These are phyloP conservation scores for Klebsormidium nitens DNA, from an alignment of 139 green algal genomes.

Conservation along the genomic window DNA sequence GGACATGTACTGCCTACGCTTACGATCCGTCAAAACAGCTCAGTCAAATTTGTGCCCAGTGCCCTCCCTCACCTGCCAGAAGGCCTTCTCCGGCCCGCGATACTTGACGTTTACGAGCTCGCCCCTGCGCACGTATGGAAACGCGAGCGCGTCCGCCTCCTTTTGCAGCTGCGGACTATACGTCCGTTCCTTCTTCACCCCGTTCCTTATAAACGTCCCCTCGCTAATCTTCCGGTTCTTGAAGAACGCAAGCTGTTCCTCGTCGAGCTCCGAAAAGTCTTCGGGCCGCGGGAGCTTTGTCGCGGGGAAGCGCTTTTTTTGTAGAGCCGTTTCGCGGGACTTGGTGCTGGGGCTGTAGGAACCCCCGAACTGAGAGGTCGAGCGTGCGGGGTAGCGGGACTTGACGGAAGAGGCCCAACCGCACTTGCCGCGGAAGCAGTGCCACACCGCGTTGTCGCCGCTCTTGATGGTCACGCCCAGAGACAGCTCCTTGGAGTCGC, in stretches of 20 bases:
- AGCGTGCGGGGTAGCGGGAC: not conserved
- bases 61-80: constrained; percentile 52
- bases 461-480: constrained; percentile 46
- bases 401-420: constrained; percentile 26
- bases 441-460: constrained; percentile 48
- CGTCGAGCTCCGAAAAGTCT: not conserved
- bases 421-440: constrained; percentile 60
- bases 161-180: not conserved
- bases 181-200: not conserved
- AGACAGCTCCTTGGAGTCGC: constrained; percentile 35
- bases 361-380: not conserved
- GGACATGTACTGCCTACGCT: too few relatives aligned
- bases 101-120: constrained; percentile 86
- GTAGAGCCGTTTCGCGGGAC: not conserved
- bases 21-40: too few relatives aligned
- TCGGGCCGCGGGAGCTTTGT: too few relatives aligned
- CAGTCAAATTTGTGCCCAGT: too few relatives aligned
- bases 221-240: not conserved
- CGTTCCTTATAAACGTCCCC: not conserved
- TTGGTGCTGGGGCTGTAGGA: not conserved
- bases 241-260: not conserved
- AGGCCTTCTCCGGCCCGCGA: constrained; percentile 64
- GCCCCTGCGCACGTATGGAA: constrained; percentile 70
- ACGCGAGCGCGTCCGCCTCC: constrained; percentile 52
- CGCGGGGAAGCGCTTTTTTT: too few relatives aligned